Evolutionary conservation across 2,329 filamentous ascomycete species (phyloP), one percentile per base, ranked within the genome.

Genomic region (Cyanodermella asteris): DNA sequence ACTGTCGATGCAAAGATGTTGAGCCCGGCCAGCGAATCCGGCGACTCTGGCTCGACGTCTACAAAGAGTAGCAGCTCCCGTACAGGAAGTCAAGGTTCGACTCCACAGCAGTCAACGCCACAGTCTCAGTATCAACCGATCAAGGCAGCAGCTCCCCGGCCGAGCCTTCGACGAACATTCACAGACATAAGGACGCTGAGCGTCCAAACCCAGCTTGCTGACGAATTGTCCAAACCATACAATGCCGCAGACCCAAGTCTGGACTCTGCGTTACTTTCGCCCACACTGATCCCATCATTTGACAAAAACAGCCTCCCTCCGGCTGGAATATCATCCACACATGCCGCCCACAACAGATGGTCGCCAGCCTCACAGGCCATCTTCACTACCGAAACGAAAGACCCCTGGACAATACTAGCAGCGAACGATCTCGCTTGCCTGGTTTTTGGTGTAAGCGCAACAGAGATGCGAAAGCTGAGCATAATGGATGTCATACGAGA

Each of bases 391-490:
- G 78, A 91, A 47, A 64, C 76, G 9, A 70, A 74, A 34, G 65
- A 78, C 6, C 87, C 84, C 3, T 97, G 81, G 76, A 97, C 84
- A 1, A 93, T 97, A 31, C 64, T 93, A 26, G 78, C 87, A 3
- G 87, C 87, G 24, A 97, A 97, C 43, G 87, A 97, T 44, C 59
- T 97, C 24, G 87, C 87, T 11, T 97, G 87, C 48, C 59, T 97
- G 21, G 73, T 94, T n/a, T 97, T 94, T 51, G 87, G 87, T n/a
- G 80, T 97, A 7, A 91, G 82, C n/a, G 78, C 80, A 42, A 77
- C 78, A 4, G 87, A 97, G 47, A 77, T 97, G 13, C 70, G 81
- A 28, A 93, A 81, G 43, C 70, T 94, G 56, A 84, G 87, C 23
- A 94, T 97, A 28, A 51, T 97, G 30, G 82, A 94, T 44, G 80